Percentiles rank a stretch among this genome's conserved stretches.
Conservation (phyloP, 2,329 filamentous ascomycete genomes). For the Aspergillus neotritici region DNA sequence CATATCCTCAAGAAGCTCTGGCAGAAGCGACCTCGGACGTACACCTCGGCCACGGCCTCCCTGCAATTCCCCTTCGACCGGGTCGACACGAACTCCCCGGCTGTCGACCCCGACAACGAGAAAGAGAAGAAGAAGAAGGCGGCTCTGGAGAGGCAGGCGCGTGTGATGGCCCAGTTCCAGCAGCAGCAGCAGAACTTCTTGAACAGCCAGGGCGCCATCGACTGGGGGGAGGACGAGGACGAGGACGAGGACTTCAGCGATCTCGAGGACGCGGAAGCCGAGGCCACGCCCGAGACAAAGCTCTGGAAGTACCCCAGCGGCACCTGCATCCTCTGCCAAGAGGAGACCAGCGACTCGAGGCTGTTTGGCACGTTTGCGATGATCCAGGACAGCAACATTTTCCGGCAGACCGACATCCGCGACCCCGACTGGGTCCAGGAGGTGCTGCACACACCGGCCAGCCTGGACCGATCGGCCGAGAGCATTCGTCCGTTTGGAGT, state of each 20-base stretch:
- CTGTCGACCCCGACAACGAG: conserved; percentile 53
- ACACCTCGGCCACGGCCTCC: conserved; percentile 60
- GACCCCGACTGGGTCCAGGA: conserved; percentile 82
- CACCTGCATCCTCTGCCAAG: conserved; percentile 93
- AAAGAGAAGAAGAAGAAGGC: conserved; percentile 83
- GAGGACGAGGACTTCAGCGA: conserved; percentile 57
- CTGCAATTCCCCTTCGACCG: conserved; percentile 65
- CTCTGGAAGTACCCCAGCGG: conserved; percentile 87
- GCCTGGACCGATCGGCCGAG: conserved; percentile 79
- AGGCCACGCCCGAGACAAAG: conserved; percentile 58
- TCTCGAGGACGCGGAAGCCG: conserved; percentile 42
- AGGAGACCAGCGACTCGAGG: conserved; percentile 82
- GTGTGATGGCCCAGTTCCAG: conserved; percentile 96
- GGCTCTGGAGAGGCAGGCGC: conserved; percentile 80
- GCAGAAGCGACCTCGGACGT: conserved; percentile 69
- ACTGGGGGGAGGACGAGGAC: conserved; percentile 68
- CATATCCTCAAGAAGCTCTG: conserved; percentile 79
- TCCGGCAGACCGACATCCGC: conserved; percentile 78
- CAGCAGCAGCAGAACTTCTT: conserved; percentile 95
- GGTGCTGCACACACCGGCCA: conserved; percentile 69
- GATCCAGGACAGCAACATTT: conserved; percentile 75
- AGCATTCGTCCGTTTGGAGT: conserved; percentile 82
- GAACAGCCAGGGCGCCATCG: conserved; percentile 76
- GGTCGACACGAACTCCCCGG: conserved; percentile 77
- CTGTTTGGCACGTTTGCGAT: conserved; percentile 92